Evolutionary conservation across 2,329 filamentous ascomycete species (phyloP).

Genomic region (Tolypocladium album): DNA sequence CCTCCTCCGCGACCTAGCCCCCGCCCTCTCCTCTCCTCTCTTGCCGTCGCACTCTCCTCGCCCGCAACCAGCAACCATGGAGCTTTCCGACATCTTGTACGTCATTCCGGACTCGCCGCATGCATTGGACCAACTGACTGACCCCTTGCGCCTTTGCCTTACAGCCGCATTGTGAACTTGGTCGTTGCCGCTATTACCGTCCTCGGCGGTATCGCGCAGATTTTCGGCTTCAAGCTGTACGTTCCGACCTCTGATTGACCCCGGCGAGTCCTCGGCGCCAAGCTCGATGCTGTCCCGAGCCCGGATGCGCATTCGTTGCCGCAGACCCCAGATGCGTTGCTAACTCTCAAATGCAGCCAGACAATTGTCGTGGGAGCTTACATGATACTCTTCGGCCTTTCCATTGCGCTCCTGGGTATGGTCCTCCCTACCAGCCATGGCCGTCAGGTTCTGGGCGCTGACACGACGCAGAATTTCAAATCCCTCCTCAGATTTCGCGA

Average conservation of each 20-base stretch:
- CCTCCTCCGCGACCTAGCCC: neutral
- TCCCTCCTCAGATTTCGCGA: constrained; percentile 82
- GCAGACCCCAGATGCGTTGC: neutral
- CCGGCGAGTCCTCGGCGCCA: neutral
- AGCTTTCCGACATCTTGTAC: constrained; percentile 88
- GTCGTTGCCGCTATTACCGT: constrained; percentile 79
- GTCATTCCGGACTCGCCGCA: constrained; percentile 18
- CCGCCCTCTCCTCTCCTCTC: neutral
- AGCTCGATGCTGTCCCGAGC: neutral
- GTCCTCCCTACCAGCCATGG: neutral
- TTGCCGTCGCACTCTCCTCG: neutral
- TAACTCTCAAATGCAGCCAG: constrained; percentile 4
- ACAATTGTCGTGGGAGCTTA: constrained; percentile 72
- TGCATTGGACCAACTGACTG: constrained; percentile 15
- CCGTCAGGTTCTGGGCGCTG: constrained; percentile 6
- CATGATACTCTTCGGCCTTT: constrained; percentile 81
- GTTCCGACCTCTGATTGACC: constrained; percentile 17
- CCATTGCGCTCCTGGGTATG: constrained; percentile 55
- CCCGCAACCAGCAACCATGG: constrained; percentile 47
- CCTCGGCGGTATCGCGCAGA: constrained; percentile 67
- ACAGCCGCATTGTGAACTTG: constrained; percentile 89
- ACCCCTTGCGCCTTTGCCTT: constrained; percentile 14
- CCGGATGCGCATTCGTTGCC: neutral
- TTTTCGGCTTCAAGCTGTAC: constrained; percentile 53
- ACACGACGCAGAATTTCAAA: constrained; percentile 65